phyloP scores from a whole-genome alignment of 2,329 filamentous ascomycete genomes.

The Truncatella angustata region DNA sequence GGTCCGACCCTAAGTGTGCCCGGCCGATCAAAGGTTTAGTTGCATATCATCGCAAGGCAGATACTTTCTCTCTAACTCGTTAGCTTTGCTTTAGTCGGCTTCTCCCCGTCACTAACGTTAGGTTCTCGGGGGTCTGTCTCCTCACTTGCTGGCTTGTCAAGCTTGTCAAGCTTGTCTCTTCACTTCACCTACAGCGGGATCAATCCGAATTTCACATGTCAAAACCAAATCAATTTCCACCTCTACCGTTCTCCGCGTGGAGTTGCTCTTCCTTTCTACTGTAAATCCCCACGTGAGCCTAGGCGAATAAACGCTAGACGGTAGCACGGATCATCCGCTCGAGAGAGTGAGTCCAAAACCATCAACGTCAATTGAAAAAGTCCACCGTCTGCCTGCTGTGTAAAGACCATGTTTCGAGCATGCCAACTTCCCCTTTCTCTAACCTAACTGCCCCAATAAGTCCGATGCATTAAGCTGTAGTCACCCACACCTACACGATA shows the following conservation, averaged over 20 bases:
- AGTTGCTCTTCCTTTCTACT: background rate
- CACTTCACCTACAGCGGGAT: too few species aligned
- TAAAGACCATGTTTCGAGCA: slow-evolving; percentile 6
- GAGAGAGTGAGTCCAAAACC: too few species aligned
- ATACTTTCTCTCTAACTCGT: background rate
- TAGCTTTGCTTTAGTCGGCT: background rate
- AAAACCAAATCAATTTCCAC: background rate
- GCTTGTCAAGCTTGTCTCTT: too few species aligned
- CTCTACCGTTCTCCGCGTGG: background rate
- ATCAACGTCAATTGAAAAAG: background rate
- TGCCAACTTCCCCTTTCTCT: slow-evolving; percentile 8
- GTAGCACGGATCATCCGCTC: too few species aligned
- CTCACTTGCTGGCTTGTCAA: background rate
- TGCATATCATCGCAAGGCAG: background rate
- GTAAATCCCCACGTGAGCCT: background rate
- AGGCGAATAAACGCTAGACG: background rate
- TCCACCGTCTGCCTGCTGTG: background rate
- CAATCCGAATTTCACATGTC: background rate
- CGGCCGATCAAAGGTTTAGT: background rate
- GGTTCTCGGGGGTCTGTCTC: background rate
- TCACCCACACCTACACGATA: slow-evolving; percentile 8
- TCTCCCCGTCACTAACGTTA: background rate
- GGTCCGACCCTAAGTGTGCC: background rate
- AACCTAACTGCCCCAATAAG: slow-evolving; percentile 6
- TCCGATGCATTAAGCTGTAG: slow-evolving; percentile 9